Base-by-base conservation (phyloP, 2,329 filamentous ascomycete genomes). In the Gnomoniopsis sp. region DNA sequence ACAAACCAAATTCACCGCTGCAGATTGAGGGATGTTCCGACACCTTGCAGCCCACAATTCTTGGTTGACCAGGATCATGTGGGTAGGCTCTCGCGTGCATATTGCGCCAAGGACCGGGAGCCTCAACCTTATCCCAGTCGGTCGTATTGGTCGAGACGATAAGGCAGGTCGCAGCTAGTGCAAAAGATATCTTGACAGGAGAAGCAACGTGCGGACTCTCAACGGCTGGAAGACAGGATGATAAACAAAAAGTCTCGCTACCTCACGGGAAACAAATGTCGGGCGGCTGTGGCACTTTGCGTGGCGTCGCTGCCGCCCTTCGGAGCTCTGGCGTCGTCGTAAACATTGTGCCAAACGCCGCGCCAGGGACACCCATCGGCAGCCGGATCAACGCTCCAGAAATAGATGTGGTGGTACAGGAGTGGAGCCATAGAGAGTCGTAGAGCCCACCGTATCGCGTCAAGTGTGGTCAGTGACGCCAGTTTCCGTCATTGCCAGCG, bases 91-190 rank as follows among this genome's bases (percentile, higher is more conserved):
- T 58, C 53, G 19, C 53, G 43, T 49, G 56, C 49, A 50, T 41
- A 49, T 46, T 33, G 26, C 26, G 48, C 38, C 49, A 58, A 22
- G 43, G 56, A 36, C 23, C 49, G 47, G 56, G 59, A 58, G 55
- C 47, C 52, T 53, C 55, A 61, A 61, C 59, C 59, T 61, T 61
- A 59, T 61, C 58, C 59, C 8, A 58, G 59, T 55, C 52, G 38
- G 49, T 55, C 53, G 46, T 49, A 59, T 41, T n/a, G 36, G 17
- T 41, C 17, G 12, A 41, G 12, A n/a, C 17, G 36, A 41, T 41
- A 41, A 30, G 26, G 26, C 26, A 8, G 26, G 26, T 14, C 36
- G 55, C 55, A 57, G 36, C 55, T 38, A 48, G 23, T 33, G 34
- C 7, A 6, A n/a, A 12, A 4, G 12, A n/a, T 41, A 41, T 41